These are phyloP conservation scores for Prunus kanzakura DNA, from an alignment of 306 rosid species.

Conservation along the genomic window DNA sequence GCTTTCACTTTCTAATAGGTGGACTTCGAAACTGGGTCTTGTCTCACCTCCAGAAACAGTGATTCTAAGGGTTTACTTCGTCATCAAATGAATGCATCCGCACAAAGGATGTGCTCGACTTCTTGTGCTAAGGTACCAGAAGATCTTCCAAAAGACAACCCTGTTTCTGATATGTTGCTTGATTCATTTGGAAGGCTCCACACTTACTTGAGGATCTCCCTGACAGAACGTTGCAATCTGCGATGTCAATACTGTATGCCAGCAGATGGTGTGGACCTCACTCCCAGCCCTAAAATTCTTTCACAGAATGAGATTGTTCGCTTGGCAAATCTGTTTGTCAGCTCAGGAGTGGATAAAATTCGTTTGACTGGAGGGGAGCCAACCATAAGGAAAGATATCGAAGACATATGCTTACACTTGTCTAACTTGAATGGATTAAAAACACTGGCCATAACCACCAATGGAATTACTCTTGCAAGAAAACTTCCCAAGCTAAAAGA, in stretches of 20 bases:
- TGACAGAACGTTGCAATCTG: constrained; percentile 92
- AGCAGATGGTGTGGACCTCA: constrained; percentile 82
- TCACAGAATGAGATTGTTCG: constrained; percentile 58
- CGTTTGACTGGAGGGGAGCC: constrained; percentile 97
- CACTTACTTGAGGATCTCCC: constrained; percentile 86
- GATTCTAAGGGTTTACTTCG: constrained; percentile 19
- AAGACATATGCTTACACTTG: constrained; percentile 70
- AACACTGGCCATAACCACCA: constrained; percentile 76
- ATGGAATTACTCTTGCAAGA: constrained; percentile 65
- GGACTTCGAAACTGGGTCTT: constrained; percentile 33
- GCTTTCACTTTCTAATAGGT: constrained; percentile 34
- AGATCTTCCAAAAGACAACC: constrained; percentile 39
- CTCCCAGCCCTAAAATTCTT: constrained; percentile 59
- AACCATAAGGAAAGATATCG: constrained; percentile 82
- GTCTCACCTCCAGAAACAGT: constrained; percentile 21
- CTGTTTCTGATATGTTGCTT: constrained; percentile 72
- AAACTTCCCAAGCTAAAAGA: constrained; percentile 77
- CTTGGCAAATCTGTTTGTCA: constrained; percentile 67
- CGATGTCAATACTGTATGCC: constrained; percentile 96
- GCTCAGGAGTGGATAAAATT: constrained; percentile 78
- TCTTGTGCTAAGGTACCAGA: constrained; percentile 49
- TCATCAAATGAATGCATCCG: constrained; percentile 28
- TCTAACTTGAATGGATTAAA: constrained; percentile 70
- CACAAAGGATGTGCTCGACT: constrained; percentile 39
- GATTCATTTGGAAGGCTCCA: constrained; percentile 95